Percentiles rank a stretch among this genome's conserved stretches.
These are phyloP conservation scores for Mikania micrantha DNA, from an alignment of 129 eudicot species.

Conservation along the genomic window DNA sequence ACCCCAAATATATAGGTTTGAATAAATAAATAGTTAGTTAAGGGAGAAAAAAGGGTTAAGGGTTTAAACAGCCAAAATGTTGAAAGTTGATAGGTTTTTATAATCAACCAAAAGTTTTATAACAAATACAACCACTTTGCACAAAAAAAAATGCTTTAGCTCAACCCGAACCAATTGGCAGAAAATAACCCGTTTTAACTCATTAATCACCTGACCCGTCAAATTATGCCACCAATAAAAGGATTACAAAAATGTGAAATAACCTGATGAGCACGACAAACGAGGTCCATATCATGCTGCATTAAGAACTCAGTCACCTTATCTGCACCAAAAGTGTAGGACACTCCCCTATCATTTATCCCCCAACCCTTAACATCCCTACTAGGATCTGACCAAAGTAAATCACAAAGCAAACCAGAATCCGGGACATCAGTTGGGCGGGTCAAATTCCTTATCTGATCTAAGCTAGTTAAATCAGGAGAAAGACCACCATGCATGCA, in stretches of 20 bases:
- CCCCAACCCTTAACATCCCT: constrained; percentile 77
- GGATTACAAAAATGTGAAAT: not conserved
- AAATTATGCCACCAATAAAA: not conserved
- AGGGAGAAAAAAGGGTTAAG: too few relatives aligned
- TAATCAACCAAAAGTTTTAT: not conserved
- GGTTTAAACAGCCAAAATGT: not conserved
- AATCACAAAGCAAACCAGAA: constrained; percentile 79
- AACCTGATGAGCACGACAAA: constrained; percentile 89
- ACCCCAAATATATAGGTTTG: too few relatives aligned
- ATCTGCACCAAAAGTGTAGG: constrained; percentile 70
- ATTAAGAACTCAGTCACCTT: constrained; percentile 67
- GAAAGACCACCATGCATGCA: constrained; percentile 91
- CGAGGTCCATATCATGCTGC: constrained; percentile 81
- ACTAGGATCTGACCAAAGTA: constrained; percentile 80
- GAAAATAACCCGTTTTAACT: not conserved
- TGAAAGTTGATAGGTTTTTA: not conserved
- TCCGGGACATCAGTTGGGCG: constrained; percentile 84
- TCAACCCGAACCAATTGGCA: not conserved
- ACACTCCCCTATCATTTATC: constrained; percentile 76
- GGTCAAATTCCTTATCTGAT: constrained; percentile 58
- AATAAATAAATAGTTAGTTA: too few relatives aligned
- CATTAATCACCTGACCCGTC: not conserved
- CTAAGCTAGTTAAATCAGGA: constrained; percentile 57
- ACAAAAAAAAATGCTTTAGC: not conserved
- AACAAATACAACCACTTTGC: not conserved